Base-by-base conservation (phyloP, 2,329 filamentous ascomycete genomes). In the Diaporthe eres region DNA sequence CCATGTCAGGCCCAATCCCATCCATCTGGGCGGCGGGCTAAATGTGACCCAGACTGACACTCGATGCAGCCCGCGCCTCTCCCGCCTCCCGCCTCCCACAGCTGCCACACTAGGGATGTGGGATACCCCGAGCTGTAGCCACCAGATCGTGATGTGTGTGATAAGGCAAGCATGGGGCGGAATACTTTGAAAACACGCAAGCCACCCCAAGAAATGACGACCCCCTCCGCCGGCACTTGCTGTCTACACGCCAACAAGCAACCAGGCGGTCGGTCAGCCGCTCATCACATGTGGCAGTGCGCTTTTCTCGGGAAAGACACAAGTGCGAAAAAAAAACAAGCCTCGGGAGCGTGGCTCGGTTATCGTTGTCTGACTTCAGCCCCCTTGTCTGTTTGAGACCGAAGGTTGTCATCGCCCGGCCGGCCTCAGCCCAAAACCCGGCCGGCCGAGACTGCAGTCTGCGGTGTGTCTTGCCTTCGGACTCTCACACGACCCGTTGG, bases 381-480 rank as follows among this genome's bases (percentile, higher is more conserved):
- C 47, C 34, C 65, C 3, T n/a, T 34, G 12, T 25, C 17, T 37
- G 65, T 70, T 42, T 70, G 47, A 70, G 65, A 42, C 49, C 34
- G 7, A 17, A 1, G 34, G 65, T 70, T 34, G 15, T 55, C 49
- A 55, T 42, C 65, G 34, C 49, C 47, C 49, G 49, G 34, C 65
- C 65, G 49, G 65, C 65, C 65, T 25, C 34, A 70, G 65, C 65
- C 31, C 65, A 70, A 31, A 55, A 19, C 65, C 65, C 65, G 65
- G 13, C 65, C 65, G n/a, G 65, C 49, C 49, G 65, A 70, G 49
- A 17, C 49, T 49, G 28, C 53, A 13, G 65, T 39, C 25, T 42
- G 34, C 28, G 25, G 31, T 42, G 47, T 49, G 31, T 55, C 47
- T 55, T 42, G 34, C 9, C 15, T 55, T 55, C 49, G 47, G 49